Percentiles rank a stretch among this genome's conserved stretches.
phyloP scores from a whole-genome alignment of 352 stramenopile genomes.

The Aphanomyces cochlioides region DNA sequence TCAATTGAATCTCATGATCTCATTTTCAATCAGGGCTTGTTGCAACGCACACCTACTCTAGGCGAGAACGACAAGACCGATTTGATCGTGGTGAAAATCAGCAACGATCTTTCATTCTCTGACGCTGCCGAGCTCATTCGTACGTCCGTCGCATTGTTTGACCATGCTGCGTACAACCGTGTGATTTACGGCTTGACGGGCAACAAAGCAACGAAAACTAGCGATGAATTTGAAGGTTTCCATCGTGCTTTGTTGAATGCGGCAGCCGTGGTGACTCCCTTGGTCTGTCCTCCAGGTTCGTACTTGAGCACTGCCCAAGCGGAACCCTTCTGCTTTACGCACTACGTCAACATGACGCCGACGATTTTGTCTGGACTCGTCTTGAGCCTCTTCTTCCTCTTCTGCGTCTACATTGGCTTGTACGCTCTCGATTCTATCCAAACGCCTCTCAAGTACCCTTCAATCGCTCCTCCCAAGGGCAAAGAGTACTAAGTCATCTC shows the following conservation, averaged over 20 bases:
- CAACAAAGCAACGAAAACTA: conserved; percentile 37
- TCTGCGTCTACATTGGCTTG: conserved; percentile 69
- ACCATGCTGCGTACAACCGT: conserved; percentile 35
- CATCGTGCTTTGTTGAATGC: conserved; percentile 33
- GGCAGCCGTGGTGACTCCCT: conserved; percentile 30
- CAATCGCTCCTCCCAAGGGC: conserved; percentile 63
- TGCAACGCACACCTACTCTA: conserved; percentile 36
- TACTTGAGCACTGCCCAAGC: conserved; percentile 48
- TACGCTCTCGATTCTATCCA: conserved; percentile 70
- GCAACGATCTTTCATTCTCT: conserved; percentile 33
- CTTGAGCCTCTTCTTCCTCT: conserved; percentile 77
- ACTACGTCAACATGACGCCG: conserved; percentile 80
- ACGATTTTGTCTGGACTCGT: conserved; percentile 68
- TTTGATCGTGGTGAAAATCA: conserved; percentile 59
- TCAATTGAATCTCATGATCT: background rate
- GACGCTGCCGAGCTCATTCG: conserved; percentile 52
- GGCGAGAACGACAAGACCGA: conserved; percentile 55
- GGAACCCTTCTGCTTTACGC: conserved; percentile 81
- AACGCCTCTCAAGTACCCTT: conserved; percentile 67
- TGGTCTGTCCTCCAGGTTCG: conserved; percentile 64
- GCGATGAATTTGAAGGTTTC: conserved; percentile 38
- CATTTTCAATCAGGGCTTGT: conserved; percentile 35
- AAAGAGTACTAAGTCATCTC: conserved; percentile 67
- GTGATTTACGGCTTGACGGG: conserved; percentile 68
- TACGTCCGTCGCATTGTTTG: conserved; percentile 38